Evolutionary conservation across 148 eudicot genomes (phyloP).

Genomic region (Beta vulgaris): DNA sequence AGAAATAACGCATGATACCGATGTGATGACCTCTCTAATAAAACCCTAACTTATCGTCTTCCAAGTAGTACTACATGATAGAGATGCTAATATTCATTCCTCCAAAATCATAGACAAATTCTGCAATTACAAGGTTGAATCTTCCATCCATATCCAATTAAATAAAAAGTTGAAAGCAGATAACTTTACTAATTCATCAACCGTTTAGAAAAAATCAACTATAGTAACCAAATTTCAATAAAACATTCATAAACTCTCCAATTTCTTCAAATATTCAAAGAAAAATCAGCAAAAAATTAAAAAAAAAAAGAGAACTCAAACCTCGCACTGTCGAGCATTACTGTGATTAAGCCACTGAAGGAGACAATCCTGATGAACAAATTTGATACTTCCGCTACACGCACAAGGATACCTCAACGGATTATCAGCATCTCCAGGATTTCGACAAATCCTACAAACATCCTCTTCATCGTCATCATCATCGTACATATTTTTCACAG

Average conservation of each 20-base stretch:
- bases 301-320: conserved; percentile 16
- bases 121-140: neutral
- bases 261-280: too few species aligned
- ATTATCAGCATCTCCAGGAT: conserved; percentile 75
- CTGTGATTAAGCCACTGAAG: conserved; percentile 98
- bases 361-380: conserved; percentile 90
- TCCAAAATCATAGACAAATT: neutral
- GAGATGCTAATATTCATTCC: neutral
- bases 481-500: conserved; percentile 26
- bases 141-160: neutral
- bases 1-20: neutral
- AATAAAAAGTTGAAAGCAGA: neutral
- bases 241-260: neutral
- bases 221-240: neutral
- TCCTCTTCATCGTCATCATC: conserved; percentile 81
- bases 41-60: neutral
- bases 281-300: neutral
- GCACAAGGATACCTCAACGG: conserved; percentile 90
- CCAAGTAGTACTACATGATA: neutral
- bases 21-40: neutral
- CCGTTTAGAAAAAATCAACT: neutral
- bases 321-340: conserved; percentile 96
- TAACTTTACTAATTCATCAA: too few species aligned
- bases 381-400: conserved; percentile 91
- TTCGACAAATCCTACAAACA: conserved; percentile 87